Evolutionary conservation across 1,284 basidiomycete genomes (phyloP), one percentile per base, ranked within the genome.

Genomic region (Polyporus tsugae): DNA sequence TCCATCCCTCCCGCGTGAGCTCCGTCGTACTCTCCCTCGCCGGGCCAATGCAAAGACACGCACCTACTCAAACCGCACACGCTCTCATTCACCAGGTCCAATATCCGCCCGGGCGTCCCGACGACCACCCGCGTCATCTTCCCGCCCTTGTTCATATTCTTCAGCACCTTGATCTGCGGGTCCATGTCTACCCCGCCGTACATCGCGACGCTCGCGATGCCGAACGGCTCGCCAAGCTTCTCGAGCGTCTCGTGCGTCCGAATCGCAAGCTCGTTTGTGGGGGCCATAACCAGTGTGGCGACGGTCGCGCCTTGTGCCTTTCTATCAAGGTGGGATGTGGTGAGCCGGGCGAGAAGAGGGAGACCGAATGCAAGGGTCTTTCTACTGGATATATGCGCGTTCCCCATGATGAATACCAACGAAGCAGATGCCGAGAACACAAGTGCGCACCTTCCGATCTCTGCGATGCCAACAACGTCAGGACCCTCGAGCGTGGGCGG

Each of bases 321-420:
- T 72, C 84, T 78, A 62, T 79, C 67, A 0, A 17, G 39, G 0
- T 73, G 64, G 4, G 76, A 72, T 29, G 83, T 81, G 58, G 95
- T 83, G 33, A 95, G 86, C 41, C 87, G 89, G 65, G 91, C 83
- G 52, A 97, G 85, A 0, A 94, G 94, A 10, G 97, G 97, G 44
- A 99, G 90, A 60, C 96, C 97, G 77, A 99, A 99, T 0, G 96
- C 95, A 19, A 99, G 87, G 0, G 97, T 99, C 84, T 99, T 99
- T 11, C 97, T 97, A 73, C 93, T 94, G 78, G 75, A 67, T 58
- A 53, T 36, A n/a, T 25, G 64, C 29, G 42, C 36, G 10, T 68
- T 70, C 38, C 42, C 2, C 0, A 7, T 70, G 63, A 25, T 62
- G 53, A 7, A 49, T 11, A 25, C 10, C 1, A 22, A 1, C n/a